phyloP scores from a whole-genome alignment of 2,329 filamentous ascomycete species.

The Sarocladiaceae sp. region DNA sequence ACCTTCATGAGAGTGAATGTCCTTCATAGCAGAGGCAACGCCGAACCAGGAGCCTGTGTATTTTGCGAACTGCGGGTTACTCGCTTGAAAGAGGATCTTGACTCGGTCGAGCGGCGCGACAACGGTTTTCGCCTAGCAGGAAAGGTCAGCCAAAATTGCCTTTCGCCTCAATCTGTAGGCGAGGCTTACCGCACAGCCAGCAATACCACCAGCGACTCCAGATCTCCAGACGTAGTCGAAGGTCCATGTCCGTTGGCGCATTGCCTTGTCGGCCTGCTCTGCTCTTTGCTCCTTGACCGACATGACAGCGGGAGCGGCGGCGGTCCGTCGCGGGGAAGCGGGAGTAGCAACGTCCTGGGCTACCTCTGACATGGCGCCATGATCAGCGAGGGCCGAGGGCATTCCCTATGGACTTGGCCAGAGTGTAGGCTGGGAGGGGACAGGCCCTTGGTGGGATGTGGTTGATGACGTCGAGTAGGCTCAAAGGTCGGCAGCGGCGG shows the following conservation, averaged over 20 bases:
- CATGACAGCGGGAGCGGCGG: slow-evolving; percentile 20
- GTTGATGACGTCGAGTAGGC: background rate
- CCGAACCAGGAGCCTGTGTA: slow-evolving; percentile 88
- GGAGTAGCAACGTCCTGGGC: slow-evolving; percentile 23
- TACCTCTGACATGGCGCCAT: slow-evolving; percentile 53
- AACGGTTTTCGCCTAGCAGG: slow-evolving; percentile 75
- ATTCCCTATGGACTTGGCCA: slow-evolving; percentile 31
- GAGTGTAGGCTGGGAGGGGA: slow-evolving; percentile 8
- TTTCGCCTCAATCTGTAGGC: background rate
- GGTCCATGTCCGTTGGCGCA: slow-evolving; percentile 53
- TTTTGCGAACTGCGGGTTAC: slow-evolving; percentile 88
- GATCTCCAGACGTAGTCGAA: slow-evolving; percentile 79
- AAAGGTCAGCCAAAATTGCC: slow-evolving; percentile 11
- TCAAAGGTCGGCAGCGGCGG: slow-evolving; percentile 4
- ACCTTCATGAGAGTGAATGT: slow-evolving; percentile 75
- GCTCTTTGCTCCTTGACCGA: slow-evolving; percentile 21
- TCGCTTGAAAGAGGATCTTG: slow-evolving; percentile 97
- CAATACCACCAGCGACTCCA: slow-evolving; percentile 79
- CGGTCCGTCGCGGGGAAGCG: background rate
- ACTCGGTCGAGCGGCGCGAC: slow-evolving; percentile 95
- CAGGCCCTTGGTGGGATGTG: slow-evolving; percentile 13
- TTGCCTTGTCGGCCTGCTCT: slow-evolving; percentile 15
- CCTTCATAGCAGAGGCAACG: slow-evolving; percentile 71
- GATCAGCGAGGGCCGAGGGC: slow-evolving; percentile 47
- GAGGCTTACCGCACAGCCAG: slow-evolving; percentile 78